These are phyloP conservation scores for Pythium pectinolyticum DNA, from an alignment of 352 stramenopile species.

Conservation along the genomic window DNA sequence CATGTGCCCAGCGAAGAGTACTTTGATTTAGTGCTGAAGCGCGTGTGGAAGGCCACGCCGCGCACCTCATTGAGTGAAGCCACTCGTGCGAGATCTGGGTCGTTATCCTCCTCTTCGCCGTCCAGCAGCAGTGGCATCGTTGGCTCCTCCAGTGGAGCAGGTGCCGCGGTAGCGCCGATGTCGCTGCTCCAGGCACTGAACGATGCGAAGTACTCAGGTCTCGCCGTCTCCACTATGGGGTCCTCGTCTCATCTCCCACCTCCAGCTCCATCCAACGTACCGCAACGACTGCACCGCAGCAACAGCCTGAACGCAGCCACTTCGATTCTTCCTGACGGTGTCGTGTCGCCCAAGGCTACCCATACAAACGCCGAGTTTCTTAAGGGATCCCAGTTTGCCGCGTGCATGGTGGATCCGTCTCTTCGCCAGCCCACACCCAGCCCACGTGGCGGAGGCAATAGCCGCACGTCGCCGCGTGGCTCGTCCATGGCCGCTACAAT, in stretches of 20 bases:
- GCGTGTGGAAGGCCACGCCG: slow-evolving; percentile 59
- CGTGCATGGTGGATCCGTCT: slow-evolving; percentile 56
- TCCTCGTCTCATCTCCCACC: slow-evolving; percentile 18
- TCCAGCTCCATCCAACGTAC: slow-evolving; percentile 15
- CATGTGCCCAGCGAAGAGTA: slow-evolving; percentile 71
- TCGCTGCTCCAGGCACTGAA: slow-evolving; percentile 59
- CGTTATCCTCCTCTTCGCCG: too few species aligned
- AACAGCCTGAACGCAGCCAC: slow-evolving; percentile 24
- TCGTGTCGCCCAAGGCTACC: slow-evolving; percentile 35
- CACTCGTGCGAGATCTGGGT: slow-evolving; percentile 25
- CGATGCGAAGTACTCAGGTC: slow-evolving; percentile 33
- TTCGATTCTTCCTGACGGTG: slow-evolving; percentile 12
- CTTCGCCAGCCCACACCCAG: slow-evolving; percentile 30
- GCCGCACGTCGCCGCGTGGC: slow-evolving; percentile 8
- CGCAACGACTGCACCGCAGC: slow-evolving; percentile 26
- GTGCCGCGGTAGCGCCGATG: slow-evolving; percentile 29
- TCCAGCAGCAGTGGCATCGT: slow-evolving; percentile 16
- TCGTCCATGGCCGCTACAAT: not conserved
- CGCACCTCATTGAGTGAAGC: slow-evolving; percentile 40
- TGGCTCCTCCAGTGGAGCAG: not conserved
- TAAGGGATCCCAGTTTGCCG: slow-evolving; percentile 64
- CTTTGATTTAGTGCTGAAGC: slow-evolving; percentile 73
- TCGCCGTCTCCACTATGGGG: slow-evolving; percentile 31
- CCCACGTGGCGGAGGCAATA: slow-evolving; percentile 4
- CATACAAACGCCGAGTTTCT: slow-evolving; percentile 66